A percentile compares a stretch with the other conserved stretches of the same genome.
These are phyloP conservation scores for Backusella luteola DNA, from an alignment of 192 early-diverging fungal genomes.

Conservation along the genomic window DNA sequence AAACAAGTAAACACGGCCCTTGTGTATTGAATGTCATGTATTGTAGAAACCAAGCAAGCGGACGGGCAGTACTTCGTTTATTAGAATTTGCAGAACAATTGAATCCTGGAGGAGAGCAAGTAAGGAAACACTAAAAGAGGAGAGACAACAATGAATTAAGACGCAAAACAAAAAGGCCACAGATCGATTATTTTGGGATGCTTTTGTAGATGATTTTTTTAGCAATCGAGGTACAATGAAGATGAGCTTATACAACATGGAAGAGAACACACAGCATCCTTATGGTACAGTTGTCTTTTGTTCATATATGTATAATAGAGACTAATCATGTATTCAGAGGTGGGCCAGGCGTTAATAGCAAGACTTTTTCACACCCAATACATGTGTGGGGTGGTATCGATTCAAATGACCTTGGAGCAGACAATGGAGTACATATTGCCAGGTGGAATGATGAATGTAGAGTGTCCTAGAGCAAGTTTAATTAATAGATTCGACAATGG, in stretches of 20 bases:
- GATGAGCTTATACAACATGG: slow-evolving; percentile 11
- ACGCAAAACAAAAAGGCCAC: neutral
- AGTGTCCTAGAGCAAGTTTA: slow-evolving; percentile 24
- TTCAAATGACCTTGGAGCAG: slow-evolving; percentile 23
- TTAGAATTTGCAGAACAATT: slow-evolving; percentile 29
- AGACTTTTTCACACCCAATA: slow-evolving; percentile 28
- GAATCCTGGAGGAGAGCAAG: slow-evolving; percentile 23
- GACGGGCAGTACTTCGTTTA: slow-evolving; percentile 27
- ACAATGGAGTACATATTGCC: slow-evolving; percentile 27
- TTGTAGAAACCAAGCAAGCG: slow-evolving; percentile 22
- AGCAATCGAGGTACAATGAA: slow-evolving; percentile 17
- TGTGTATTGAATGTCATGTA: neutral
- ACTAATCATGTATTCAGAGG: slow-evolving; percentile 1
- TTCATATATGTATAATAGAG: neutral
- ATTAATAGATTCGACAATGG: slow-evolving; percentile 25
- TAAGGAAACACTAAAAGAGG: neutral
- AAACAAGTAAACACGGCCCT: neutral
- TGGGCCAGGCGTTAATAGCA: slow-evolving; percentile 13
- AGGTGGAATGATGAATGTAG: slow-evolving; percentile 18
- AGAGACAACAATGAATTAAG: neutral
- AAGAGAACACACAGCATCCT: neutral
- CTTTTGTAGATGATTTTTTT: slow-evolving; percentile 24
- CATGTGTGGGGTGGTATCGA: slow-evolving; percentile 14
- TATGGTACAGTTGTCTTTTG: neutral
- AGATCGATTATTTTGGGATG: slow-evolving; percentile 27